Conservation (phyloP, 148 eudicot species). For the Drosera capensis region DNA sequence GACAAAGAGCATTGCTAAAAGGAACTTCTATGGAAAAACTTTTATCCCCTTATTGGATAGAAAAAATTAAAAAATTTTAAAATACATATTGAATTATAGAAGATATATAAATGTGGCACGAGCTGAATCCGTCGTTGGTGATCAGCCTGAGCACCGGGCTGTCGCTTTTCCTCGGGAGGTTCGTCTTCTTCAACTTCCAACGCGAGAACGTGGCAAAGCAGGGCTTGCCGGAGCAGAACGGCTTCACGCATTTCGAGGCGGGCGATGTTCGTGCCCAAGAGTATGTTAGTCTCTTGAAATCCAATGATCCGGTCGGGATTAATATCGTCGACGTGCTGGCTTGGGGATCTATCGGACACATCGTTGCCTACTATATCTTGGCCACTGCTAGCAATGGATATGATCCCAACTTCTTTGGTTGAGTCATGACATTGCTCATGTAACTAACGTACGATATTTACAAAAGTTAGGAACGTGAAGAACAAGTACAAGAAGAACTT, state of each 20-base stretch:
- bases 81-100: too few species aligned
- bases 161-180: conserved; percentile 69
- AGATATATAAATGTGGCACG: too few species aligned
- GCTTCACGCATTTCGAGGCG: conserved; percentile 69
- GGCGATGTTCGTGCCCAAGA: conserved; percentile 74
- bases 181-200: conserved; percentile 88
- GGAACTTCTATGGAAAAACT: too few species aligned
- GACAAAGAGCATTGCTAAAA: too few species aligned
- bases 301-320: conserved; percentile 85
- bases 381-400: conserved; percentile 96
- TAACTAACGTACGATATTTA: too few species aligned
- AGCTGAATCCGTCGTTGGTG: conserved; percentile 57
- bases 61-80: too few species aligned
- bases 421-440: too few species aligned
- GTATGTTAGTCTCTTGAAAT: conserved; percentile 68
- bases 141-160: conserved; percentile 80
- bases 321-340: conserved; percentile 86
- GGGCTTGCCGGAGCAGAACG: conserved; percentile 74
- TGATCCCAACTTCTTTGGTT: conserved; percentile 70
- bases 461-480: conserved; percentile 19
- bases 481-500: conserved; percentile 31
- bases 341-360: conserved; percentile 91
- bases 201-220: conserved; percentile 85
- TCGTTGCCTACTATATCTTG: conserved; percentile 79
- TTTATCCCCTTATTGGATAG: too few species aligned